Evolutionary conservation across 108 stramenopile species (phyloP), one percentile per base, ranked within the genome.

Genomic region (Nitzschia inconspicua): DNA sequence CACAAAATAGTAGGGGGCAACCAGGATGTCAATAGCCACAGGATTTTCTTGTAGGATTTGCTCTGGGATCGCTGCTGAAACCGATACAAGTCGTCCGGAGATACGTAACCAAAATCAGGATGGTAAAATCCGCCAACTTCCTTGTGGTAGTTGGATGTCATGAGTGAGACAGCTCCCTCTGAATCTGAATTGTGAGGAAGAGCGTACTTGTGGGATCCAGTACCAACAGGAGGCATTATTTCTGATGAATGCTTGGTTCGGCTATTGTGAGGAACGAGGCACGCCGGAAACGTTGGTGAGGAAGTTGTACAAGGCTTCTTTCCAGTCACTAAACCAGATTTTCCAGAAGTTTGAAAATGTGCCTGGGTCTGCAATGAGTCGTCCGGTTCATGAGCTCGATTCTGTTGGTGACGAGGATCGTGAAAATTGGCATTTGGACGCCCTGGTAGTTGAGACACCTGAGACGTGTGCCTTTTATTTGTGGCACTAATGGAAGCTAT

Each of bases 11-110:
- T 76, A 19, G 93, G 88, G 31, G 89, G 88, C 28, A 94, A 65
- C 93, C 93, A 94, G 5, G 81, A 88, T 24, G 73, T 74, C 73
- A 94, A 72, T 8, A 90, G 76, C 26, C 70, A 63, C n/a, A 84
- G 50, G n/a, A 72, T 31, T 26, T 44, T 30, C 32, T 54, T 48
- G 42, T 73, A 65, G n/a, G 61, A 57, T 41, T 40, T 54, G 3
- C 32, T 32, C 14, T 42, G 11, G 2, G 44, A 42, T 7, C 42
- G 55, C 16, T 39, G 62, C n/a, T 37, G 46, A 25, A n/a, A n/a
- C 14, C 29, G 28, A 3, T 32, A 30, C 20, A 42, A 30, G 28
- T 57, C 57, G 42, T 30, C 29, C 8, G 60, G 30, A 25, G 59
- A 34, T 25, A 76, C 43, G 31, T 61, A 66, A 11, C 64, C 68